These are phyloP conservation scores for Hebeloma cylindrosporum DNA, from an alignment of 768 basidiomycete genomes.

Conservation along the genomic window DNA sequence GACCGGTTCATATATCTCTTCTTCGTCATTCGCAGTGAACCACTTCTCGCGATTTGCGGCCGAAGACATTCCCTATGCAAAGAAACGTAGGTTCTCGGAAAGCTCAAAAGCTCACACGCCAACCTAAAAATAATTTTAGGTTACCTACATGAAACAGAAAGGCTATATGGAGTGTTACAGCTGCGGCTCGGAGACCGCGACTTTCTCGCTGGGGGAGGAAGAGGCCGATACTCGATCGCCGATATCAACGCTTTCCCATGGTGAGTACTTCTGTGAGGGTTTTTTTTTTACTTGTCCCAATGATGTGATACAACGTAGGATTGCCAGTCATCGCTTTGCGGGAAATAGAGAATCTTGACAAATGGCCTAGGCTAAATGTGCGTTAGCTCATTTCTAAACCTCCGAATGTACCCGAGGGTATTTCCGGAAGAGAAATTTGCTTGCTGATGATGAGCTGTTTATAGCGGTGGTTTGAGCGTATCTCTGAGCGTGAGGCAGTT, in stretches of 20 bases:
- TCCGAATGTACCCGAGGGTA: conserved; percentile 12
- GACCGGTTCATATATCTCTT: neutral
- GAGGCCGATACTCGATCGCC: conserved; percentile 61
- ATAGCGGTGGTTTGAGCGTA: conserved; percentile 27
- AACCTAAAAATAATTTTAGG: conserved; percentile 35
- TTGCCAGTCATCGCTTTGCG: conserved; percentile 43
- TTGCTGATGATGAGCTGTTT: neutral
- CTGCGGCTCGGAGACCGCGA: conserved; percentile 65
- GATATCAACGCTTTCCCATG: conserved; percentile 68
- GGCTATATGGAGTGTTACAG: conserved; percentile 79
- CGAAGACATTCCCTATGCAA: conserved; percentile 62
- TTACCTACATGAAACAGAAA: conserved; percentile 72
- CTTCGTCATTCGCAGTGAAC: conserved; percentile 41
- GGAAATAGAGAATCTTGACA: conserved; percentile 57
- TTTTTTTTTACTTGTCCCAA: neutral
- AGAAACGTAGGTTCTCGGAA: conserved; percentile 45
- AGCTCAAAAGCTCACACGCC: conserved; percentile 6
- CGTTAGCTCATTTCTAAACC: conserved; percentile 9
- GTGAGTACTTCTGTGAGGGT: conserved; percentile 34
- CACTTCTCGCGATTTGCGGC: conserved; percentile 62
- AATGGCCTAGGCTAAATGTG: conserved; percentile 62
- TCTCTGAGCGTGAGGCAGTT: conserved; percentile 24
- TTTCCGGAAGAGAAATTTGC: neutral
- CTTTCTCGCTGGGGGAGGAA: conserved; percentile 69
- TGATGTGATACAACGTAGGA: conserved; percentile 39